Percentiles rank a stretch among this genome's conserved stretches.
Conservation (phyloP, 352 stramenopile species). For the Globisporangium acanthophoron region DNA sequence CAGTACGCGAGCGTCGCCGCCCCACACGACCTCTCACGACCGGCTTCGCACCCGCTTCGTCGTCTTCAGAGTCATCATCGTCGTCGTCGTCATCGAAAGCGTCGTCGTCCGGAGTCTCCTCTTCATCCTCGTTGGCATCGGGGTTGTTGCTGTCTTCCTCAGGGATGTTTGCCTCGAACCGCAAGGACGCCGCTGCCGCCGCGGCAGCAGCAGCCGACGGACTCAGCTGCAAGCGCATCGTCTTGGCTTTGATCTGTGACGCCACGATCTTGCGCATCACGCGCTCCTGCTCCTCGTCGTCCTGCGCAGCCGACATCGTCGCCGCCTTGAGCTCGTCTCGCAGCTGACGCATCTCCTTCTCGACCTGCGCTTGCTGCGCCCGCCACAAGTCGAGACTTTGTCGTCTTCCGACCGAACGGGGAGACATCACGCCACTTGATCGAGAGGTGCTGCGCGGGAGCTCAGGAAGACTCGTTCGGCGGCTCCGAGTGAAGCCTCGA, state of each 20-base stretch:
- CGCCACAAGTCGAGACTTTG: constrained; percentile 51
- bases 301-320: constrained; percentile 25
- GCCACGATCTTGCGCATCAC: constrained; percentile 64
- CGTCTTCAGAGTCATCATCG: constrained; percentile 4
- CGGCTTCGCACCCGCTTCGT: background rate
- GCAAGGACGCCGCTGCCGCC: background rate
- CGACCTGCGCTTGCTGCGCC: constrained; percentile 33
- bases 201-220: background rate
- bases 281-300: constrained; percentile 45
- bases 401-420: constrained; percentile 28
- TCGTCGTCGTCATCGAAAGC: constrained; percentile 1
- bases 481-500: background rate
- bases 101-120: constrained; percentile 3
- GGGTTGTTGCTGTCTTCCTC: constrained; percentile 18
- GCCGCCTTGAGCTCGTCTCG: constrained; percentile 50
- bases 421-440: constrained; percentile 11
- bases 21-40: background rate
- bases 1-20: constrained; percentile 18
- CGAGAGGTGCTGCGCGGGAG: constrained; percentile 1
- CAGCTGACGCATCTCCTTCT: constrained; percentile 37
- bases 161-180: constrained; percentile 21
- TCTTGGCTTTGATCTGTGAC: constrained; percentile 58
- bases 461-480: constrained; percentile 17
- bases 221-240: constrained; percentile 45
- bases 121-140: background rate